Evolutionary conservation across 345 rosid species (phyloP).

Genomic region (Melastoma malabathricum): DNA sequence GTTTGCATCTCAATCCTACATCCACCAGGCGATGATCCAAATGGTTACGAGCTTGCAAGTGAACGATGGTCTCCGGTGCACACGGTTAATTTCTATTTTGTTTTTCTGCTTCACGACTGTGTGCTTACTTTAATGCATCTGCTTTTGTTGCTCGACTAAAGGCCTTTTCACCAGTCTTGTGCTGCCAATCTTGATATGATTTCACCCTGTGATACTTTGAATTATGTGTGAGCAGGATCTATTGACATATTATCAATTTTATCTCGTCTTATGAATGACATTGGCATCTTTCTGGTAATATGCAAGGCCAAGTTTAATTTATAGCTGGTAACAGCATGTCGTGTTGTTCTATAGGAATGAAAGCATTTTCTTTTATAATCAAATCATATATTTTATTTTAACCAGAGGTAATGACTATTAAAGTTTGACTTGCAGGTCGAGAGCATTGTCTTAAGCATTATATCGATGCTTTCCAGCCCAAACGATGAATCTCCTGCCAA

Average conservation of each 20-base stretch:
- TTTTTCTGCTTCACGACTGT: not conserved
- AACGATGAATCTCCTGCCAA: constrained; percentile 91
- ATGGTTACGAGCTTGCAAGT: constrained; percentile 80
- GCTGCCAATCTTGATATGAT: too few relatives aligned
- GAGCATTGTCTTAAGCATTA: constrained; percentile 76
- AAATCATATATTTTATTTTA: too few relatives aligned
- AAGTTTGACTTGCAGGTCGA: constrained; percentile 42
- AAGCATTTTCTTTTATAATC: too few relatives aligned
- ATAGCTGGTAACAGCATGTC: too few relatives aligned
- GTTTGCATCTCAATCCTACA: constrained; percentile 91
- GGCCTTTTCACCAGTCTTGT: not conserved
- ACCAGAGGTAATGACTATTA: not conserved
- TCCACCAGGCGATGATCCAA: constrained; percentile 92
- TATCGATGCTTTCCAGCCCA: constrained; percentile 83
- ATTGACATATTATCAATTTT: too few relatives aligned
- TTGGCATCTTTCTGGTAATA: too few relatives aligned
- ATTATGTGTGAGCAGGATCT: too few relatives aligned
- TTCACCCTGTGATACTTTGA: too few relatives aligned
- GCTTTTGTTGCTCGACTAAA: not conserved
- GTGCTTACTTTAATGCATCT: not conserved
- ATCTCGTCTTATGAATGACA: too few relatives aligned
- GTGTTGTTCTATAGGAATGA: too few relatives aligned
- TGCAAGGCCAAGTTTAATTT: too few relatives aligned
- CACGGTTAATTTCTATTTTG: constrained; percentile 31
- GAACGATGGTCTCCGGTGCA: constrained; percentile 87